Base-by-base conservation (phyloP, 129 eudicot genomes). In the Artemisia annua region DNA sequence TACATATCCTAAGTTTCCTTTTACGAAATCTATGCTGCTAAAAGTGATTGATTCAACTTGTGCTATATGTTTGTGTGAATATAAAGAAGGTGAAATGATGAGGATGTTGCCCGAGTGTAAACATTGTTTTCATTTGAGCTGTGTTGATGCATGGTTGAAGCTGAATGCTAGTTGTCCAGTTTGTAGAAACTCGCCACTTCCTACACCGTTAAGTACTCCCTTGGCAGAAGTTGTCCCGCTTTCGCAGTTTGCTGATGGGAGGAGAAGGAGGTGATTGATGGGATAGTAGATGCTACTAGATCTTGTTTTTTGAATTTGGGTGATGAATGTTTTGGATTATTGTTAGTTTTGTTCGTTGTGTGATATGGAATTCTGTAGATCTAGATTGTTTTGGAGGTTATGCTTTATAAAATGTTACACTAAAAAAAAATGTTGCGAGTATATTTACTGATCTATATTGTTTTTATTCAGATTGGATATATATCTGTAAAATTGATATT, bases 121-220 rank as follows among this genome's bases (percentile, higher is more conserved):
- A 55, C 98, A 93, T 54, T 85, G 74, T 46, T 93, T 93, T 72
- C 97, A 93, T 66, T 59, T 85, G 60, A 76, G 35, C 17, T 93
- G 98, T 52, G 84, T 93, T 59, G 98, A 93, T 75, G 96, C 96
- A 30, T 93, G 98, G 97, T 78, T 93, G 72, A 86, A 83, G 81
- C 65, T 89, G n/a, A 89, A 87, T 72, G 95, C 92, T 24, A 83
- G 90, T 18, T 93, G 98, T 69, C 98, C 98, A 3, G 96, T 93
- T 46, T 93, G 98, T 67, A 90, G 98, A 68, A 93, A 72, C 71
- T 93, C 98, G 30, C 98, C 98, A 66, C 85, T 93, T 24, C 98
- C 98, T 30, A 93, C 98, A 72, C 98, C 98, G 67, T 67, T 93
- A 43, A 87, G 96, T 2, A 93, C 98, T 51, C 98, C 98, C 77